Evolutionary conservation across 2,329 filamentous ascomycete species (phyloP), one percentile per base, ranked within the genome.

Genomic region (Cadophora luteo-olivacea): DNA sequence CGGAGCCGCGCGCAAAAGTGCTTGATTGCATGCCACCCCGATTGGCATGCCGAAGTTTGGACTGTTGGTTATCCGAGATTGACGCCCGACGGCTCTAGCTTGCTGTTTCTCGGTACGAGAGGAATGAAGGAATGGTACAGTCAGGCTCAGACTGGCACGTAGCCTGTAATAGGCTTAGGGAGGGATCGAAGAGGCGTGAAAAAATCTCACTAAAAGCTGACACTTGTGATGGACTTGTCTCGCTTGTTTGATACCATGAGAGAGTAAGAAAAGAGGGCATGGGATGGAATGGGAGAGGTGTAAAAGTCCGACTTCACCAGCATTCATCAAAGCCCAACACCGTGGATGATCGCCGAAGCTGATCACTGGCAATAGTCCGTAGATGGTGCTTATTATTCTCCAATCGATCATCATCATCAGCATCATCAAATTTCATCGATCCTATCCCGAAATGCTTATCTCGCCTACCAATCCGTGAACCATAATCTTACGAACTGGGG

Each of bases 1-100:
- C 25, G 58, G 67, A 69, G 67, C 67, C 67, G 67, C 67, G 67
- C 67, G 67, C 67, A 69, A 63, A 66, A 24, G 8, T 1, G 33
- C 16, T 45, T 11, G 36, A 32, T 33, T 33, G 52, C 52, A 8
- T 19, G 29, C 52, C 25, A 33, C 33, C 24, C 52, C 52, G 52
- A 55, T 33, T 49, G 45, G n/a, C 19, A 49, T 49, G 19, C 52
- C 29, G 52, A 55, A 33, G 29, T 33, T 55, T 55, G 52, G 29
- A 55, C 24, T 33, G 52, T 55, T 49, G 45, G 45, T n/a, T 49
- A 29, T 49, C n/a, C 45, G 19, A 22, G 22, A 11, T 22, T 22
- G n/a, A 49, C 45, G 45, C n/a, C 45, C 45, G n/a, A 49, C n/a
- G 45, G 45, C 45, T n/a, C 41, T 16, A 19, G 41, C 41, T 38